These are phyloP conservation scores for Fusarium sp. DNA, from an alignment of 2,329 filamentous ascomycete species.

Conservation along the genomic window DNA sequence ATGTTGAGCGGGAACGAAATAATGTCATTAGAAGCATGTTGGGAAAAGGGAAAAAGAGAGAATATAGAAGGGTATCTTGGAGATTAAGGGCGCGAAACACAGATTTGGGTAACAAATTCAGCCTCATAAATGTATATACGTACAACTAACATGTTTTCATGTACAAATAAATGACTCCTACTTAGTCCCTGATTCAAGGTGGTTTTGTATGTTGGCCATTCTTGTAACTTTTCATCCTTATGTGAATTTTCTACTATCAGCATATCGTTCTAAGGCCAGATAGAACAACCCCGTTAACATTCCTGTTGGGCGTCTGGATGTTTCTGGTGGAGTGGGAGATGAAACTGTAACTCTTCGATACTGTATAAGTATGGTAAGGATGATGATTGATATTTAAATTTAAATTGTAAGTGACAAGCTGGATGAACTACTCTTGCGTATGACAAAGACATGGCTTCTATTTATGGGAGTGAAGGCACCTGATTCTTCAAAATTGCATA, in stretches of 20 bases:
- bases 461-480: too few relatives aligned
- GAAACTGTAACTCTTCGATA: not conserved
- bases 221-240: not conserved
- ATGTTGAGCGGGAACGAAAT: too few relatives aligned
- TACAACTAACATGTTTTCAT: not conserved
- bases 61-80: too few relatives aligned
- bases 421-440: not conserved
- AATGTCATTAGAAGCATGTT: too few relatives aligned
- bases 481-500: too few relatives aligned
- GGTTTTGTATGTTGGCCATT: not conserved
- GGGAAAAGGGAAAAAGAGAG: too few relatives aligned
- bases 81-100: too few relatives aligned
- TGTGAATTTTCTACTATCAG: not conserved
- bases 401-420: not conserved
- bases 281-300: not conserved
- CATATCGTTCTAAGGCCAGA: not conserved
- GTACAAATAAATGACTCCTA: not conserved
- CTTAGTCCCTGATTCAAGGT: not conserved
- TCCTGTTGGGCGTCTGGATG: not conserved
- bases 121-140: too few relatives aligned
- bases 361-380: not conserved
- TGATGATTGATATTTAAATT: not conserved
- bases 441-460: too few relatives aligned
- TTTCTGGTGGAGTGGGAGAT: not conserved
- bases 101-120: too few relatives aligned